Base-by-base conservation (phyloP, 352 stramenopile species). In the Aphanomyces stellatus region DNA sequence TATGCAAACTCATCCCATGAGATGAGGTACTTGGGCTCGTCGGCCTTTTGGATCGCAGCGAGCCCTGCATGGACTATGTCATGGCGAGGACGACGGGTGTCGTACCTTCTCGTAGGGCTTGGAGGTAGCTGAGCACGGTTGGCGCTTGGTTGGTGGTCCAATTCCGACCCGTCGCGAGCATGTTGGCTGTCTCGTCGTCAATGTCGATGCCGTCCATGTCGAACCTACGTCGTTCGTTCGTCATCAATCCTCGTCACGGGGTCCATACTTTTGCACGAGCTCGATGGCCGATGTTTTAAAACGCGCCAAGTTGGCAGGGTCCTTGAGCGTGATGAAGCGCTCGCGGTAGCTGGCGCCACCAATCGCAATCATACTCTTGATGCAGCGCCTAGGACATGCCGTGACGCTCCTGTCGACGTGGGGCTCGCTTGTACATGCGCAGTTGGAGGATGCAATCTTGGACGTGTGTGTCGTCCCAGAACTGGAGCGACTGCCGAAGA, bases 151-250 rank as follows among this genome's bases (percentile, higher is more conserved):
- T 55, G 6, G 61, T 53, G 0, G 51, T 65, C 59, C 59, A 65
- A 10, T 65, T 46, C 13, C 22, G 8, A 59, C 59, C 43, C 22
- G 34, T 46, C 8, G 22, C 19, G 25, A 30, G 8, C 46, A 56
- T 53, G 46, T 65, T 65, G 25, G 87, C 84, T 0, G 79, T 87
- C 75, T 92, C 84, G 62, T 92, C 80, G 57, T 92, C 84, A 1
- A 92, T 73, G 53, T 92, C 84, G n/a, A 92, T 34, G 7, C 84
- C 84, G 27, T 85, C 78, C 53, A 92, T 88, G 13, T 67, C 78
- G 51, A 87, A 92, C 22, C 59, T 65, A 55, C 30, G 37, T 34
- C 30, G 24, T 64, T 25, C 60, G 10, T 33, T 17, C 55, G 8
- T 61, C 7, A 25, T 35, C 6, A 48, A 40, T 46, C n/a, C n/a